These are phyloP conservation scores for Hippophae gyantsensis DNA, from an alignment of 306 rosid species.

Conservation along the genomic window DNA sequence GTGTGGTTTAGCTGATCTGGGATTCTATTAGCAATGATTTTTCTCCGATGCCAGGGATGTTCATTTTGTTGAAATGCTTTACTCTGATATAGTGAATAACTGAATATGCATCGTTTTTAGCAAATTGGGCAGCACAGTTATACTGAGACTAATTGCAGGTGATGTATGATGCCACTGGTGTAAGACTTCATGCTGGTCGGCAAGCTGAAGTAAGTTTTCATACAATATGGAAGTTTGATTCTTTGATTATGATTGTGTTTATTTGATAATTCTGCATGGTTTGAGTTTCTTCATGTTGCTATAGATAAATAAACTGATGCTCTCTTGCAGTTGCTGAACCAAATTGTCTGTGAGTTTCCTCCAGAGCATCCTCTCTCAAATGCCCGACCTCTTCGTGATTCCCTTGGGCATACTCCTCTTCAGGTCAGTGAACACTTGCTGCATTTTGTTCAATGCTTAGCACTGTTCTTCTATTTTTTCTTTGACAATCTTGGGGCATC, in stretches of 20 bases:
- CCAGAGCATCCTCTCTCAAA: constrained; percentile 73
- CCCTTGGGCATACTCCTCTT: constrained; percentile 93
- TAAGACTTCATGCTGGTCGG: too few species aligned
- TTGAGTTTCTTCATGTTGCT: constrained; percentile 8
- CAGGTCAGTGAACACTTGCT: constrained; percentile 48
- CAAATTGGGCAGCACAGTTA: too few species aligned
- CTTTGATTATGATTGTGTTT: constrained; percentile 2
- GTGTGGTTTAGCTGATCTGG: too few species aligned
- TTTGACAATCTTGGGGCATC: neutral
- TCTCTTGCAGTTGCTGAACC: constrained; percentile 66
- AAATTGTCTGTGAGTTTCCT: constrained; percentile 78
- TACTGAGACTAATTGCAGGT: too few species aligned
- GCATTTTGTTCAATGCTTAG: constrained; percentile 9
- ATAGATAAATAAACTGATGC: constrained; percentile 3
- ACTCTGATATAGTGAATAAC: too few species aligned
- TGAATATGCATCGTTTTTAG: too few species aligned
- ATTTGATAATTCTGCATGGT: neutral
- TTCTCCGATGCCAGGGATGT: too few species aligned
- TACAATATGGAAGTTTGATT: neutral
- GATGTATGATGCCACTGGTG: too few species aligned
- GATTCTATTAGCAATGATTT: too few species aligned
- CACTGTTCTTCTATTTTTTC: constrained; percentile 5
- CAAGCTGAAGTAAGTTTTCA: neutral
- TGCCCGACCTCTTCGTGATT: constrained; percentile 74
- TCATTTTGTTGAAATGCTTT: too few species aligned